Evolutionary conservation across 306 rosid genomes (phyloP).

Genomic region (Prunus armeniaca): DNA sequence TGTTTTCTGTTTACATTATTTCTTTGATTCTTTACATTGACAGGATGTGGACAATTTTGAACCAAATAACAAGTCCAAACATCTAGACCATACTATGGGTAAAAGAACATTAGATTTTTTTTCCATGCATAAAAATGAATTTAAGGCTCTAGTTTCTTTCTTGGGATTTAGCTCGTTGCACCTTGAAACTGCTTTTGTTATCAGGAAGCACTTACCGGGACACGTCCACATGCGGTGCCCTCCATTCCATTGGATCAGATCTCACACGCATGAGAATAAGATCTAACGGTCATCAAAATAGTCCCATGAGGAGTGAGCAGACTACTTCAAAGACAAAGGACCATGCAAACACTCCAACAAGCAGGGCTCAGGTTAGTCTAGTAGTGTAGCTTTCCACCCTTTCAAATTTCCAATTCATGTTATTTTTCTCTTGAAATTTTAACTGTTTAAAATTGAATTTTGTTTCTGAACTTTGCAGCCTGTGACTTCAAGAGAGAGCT

Average conservation of each 20-base stretch:
- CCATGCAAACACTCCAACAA: slow-evolving; percentile 68
- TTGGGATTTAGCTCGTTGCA: neutral
- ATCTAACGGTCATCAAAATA: slow-evolving; percentile 41
- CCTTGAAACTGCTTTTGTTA: slow-evolving; percentile 19
- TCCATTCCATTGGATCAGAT: slow-evolving; percentile 89
- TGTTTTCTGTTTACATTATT: neutral
- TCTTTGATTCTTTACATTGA: neutral
- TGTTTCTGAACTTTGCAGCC: slow-evolving; percentile 48
- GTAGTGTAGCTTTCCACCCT: neutral
- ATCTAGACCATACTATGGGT: slow-evolving; percentile 36
- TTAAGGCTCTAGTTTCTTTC: slow-evolving; percentile 1
- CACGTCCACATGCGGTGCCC: slow-evolving; percentile 77
- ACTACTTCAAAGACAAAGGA: slow-evolving; percentile 44
- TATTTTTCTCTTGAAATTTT: neutral
- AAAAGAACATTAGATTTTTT: slow-evolving; percentile 11
- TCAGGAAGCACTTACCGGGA: slow-evolving; percentile 55
- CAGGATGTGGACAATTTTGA: slow-evolving; percentile 62
- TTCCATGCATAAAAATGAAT: neutral
- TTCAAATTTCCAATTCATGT: neutral
- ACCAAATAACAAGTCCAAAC: slow-evolving; percentile 45
- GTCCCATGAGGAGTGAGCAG: slow-evolving; percentile 49
- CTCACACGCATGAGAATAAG: slow-evolving; percentile 83
- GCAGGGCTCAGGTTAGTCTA: slow-evolving; percentile 58
- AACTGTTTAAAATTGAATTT: neutral
- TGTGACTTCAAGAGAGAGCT: slow-evolving; percentile 80